Percentiles rank a stretch among this genome's conserved stretches.
Conservation (phyloP, 1,284 basidiomycete genomes). For the Apiotrichum sp. region DNA sequence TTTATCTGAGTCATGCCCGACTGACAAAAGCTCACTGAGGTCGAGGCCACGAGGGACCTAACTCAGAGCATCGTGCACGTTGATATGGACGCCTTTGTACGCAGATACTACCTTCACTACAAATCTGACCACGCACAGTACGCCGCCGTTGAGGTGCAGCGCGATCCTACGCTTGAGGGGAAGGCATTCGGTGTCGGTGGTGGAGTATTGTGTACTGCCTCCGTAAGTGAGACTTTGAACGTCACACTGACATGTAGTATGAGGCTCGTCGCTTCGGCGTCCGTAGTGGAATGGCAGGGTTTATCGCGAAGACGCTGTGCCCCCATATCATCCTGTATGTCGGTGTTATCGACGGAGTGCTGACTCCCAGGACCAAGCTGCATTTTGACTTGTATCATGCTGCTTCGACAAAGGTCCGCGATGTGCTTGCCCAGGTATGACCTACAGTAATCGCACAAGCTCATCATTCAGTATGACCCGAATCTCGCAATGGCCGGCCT, state of each 20-base stretch:
- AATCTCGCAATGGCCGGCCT: slow-evolving; percentile 72
- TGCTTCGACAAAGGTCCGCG: slow-evolving; percentile 54
- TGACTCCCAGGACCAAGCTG: slow-evolving; percentile 5
- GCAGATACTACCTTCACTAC: slow-evolving; percentile 56
- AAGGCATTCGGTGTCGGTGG: slow-evolving; percentile 77
- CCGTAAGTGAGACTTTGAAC: slow-evolving; percentile 28
- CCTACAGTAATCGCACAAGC: not conserved
- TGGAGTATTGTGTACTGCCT: slow-evolving; percentile 74
- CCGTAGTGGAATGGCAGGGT: slow-evolving; percentile 85
- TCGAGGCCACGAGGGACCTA: slow-evolving; percentile 73
- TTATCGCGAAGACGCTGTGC: slow-evolving; percentile 88
- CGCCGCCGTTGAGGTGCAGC: slow-evolving; percentile 56
- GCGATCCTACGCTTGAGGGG: slow-evolving; percentile 69
- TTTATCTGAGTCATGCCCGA: not conserved
- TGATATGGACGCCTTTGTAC: slow-evolving; percentile 45
- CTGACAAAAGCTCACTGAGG: slow-evolving; percentile 41
- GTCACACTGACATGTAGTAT: slow-evolving; percentile 54
- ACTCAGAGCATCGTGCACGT: slow-evolving; percentile 60
- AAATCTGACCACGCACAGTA: slow-evolving; percentile 54
- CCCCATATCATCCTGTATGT: slow-evolving; percentile 70
- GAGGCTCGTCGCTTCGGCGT: slow-evolving; percentile 84
- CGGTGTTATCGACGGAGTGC: slow-evolving; percentile 52
- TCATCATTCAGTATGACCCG: slow-evolving; percentile 63
- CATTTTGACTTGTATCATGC: slow-evolving; percentile 64
- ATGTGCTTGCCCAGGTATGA: slow-evolving; percentile 33